Evolutionary conservation across 768 basidiomycete species (phyloP), one percentile per base, ranked within the genome.

Genomic region (Pisolithus tinctorius): DNA sequence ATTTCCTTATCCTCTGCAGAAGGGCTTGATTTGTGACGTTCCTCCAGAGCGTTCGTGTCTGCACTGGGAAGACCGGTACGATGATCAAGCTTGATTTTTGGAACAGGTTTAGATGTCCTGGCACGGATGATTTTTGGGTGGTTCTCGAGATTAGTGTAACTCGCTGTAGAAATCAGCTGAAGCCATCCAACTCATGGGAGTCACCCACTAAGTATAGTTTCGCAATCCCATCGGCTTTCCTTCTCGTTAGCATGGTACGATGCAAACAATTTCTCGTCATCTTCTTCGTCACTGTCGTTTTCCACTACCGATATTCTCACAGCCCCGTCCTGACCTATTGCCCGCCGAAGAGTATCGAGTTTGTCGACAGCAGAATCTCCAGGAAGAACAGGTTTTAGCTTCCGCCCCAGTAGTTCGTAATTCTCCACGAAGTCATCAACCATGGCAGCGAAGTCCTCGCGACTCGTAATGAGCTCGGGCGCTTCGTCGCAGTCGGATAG

Each of bases 131-230:
- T 71, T 8, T 86, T 81, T 0, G 96, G 96, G 64, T 98, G 96
- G 61, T 99, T 99, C 65, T 96, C 96, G 6, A 97, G 75, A 63
- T 96, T 99, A n/a, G 92, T 87, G 64, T 93, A 94, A 9, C 94
- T 97, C 8, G 88, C 95, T 96, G 62, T 17, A 29, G 46, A 41
- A 55, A 53, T 52, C 43, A 56, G 47, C 16, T 44, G 26, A 40
- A 14, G 30, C 26, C 30, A 30, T 26, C 2, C 30, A 41, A 17
- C 14, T 26, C 14, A 17, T 14, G 27, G 2, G 17, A 23, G 2
- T 43, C 13, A 77, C 88, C 66, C 66, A 95, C 95, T 84, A 2
- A 99, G 73, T 37, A 99, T 88, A 1, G 93, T 96, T 67, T 99
- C 94, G 55, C 90, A 94, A 64, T 99, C 96, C 96, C 96, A 99